Percentiles rank a stretch among this genome's conserved stretches.
phyloP scores from a whole-genome alignment of 2,329 filamentous ascomycete species.

The Cladobotryum protrusum region DNA sequence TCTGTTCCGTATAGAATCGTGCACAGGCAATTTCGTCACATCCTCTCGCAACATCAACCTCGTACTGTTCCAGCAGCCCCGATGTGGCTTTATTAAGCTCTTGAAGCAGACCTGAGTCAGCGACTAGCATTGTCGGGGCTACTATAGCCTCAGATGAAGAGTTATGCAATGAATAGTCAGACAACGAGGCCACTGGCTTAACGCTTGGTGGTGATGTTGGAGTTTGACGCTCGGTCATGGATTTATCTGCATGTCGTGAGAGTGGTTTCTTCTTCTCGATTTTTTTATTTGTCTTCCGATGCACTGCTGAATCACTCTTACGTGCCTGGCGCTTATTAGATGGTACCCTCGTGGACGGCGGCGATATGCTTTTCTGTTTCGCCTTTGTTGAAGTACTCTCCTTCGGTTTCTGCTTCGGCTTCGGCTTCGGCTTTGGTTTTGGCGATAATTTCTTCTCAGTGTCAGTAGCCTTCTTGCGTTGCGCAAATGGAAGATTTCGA shows the following conservation, averaged over 20 bases:
- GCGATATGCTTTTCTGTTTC: neutral
- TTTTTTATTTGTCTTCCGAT: neutral
- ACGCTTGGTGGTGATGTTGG: neutral
- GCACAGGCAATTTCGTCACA: constrained; percentile 19
- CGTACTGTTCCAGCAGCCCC: constrained; percentile 27
- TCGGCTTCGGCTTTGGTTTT: neutral
- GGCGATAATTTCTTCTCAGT: neutral
- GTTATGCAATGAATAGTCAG: neutral
- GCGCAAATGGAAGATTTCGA: constrained; percentile 24
- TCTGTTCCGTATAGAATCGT: constrained; percentile 25
- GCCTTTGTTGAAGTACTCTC: neutral
- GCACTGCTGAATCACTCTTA: no score
- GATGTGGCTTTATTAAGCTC: constrained; percentile 21
- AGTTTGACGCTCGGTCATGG: neutral
- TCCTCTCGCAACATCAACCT: constrained; percentile 21
- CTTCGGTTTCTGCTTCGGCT: neutral
- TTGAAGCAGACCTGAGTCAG: constrained; percentile 19
- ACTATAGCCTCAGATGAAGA: neutral
- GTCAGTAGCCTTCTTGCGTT: neutral
- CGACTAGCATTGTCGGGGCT: constrained; percentile 17
- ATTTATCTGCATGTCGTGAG: neutral
- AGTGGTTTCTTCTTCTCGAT: neutral
- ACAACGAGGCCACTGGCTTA: neutral
- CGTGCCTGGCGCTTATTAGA: no score
- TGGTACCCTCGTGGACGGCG: no score